Base-by-base conservation (phyloP, 345 rosid species). In the Arabis hirsuta region DNA sequence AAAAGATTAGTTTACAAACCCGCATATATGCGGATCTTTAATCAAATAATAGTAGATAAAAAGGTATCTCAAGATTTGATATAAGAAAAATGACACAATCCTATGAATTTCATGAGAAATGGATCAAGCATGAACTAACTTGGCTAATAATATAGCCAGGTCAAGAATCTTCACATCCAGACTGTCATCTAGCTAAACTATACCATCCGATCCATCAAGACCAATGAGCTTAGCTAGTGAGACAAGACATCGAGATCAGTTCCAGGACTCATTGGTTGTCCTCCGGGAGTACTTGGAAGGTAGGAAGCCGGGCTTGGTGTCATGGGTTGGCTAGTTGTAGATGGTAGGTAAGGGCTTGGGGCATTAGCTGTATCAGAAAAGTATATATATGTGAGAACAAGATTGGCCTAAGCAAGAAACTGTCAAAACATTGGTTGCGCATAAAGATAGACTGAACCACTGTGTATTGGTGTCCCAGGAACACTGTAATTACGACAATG, bases 211-310 rank as follows among this genome's bases (percentile, higher is more conserved):
- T 1, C 89, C 98, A 67, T 90, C 96, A 3, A 90, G 84, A 34
- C 96, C 96, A 34, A 92, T 88, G 65, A 90, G 77, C 80, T 87
- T 92, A 52, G 89, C 98, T 0, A 81, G 81, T 13, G 81, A 72
- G 96, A 92, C 89, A 84, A 86, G 61, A 73, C 72, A 82, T 92
- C 93, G 27, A 83, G 88, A 76, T 89, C 90, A 11, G 72, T 39
- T 73, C 72, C 72, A 19, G 96, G 96, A 12, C 93, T 92, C 98
- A 88, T 90, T 45, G 92, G 90, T 77, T 90, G 96, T 50, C 93
- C 95, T 32, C 95, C 96, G 60, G 93, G 96, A 61, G 96, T 92
- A 29, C 91, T 89, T 24, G 96, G 96, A 56, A 88, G 86, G 78
- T 84, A 90, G 12, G 85, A 76, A 50, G 80, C 79, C 12, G 90